Evolutionary conservation across 106 monocot genomes (phyloP).

Genomic region (Platanthera guangdongensis): DNA sequence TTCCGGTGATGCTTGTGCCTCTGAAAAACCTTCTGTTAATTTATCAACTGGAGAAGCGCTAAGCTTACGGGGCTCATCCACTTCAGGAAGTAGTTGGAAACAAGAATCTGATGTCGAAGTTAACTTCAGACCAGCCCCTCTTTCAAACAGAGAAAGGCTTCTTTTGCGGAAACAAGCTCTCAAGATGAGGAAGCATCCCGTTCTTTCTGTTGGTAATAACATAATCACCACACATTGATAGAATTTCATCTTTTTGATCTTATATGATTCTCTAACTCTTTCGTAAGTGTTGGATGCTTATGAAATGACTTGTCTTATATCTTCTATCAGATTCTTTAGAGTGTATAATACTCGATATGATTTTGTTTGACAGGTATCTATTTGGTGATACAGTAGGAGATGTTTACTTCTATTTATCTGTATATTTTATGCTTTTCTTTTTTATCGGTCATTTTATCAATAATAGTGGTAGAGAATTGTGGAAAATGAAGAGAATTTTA

Average conservation of each 20-base stretch:
- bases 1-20: slow-evolving; percentile 5
- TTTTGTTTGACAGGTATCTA: background rate
- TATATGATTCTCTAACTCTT: background rate
- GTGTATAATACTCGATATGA: background rate
- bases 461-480: no score
- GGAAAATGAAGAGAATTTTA: no score
- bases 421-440: background rate
- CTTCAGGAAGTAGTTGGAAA: slow-evolving; percentile 3
- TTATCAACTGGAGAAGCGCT: slow-evolving; percentile 9
- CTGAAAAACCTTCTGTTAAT: slow-evolving; percentile 11
- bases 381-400: background rate
- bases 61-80: slow-evolving; percentile 1
- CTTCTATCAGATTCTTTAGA: background rate
- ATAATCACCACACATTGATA: background rate
- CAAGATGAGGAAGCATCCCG: slow-evolving; percentile 71
- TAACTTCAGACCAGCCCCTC: slow-evolving; percentile 39
- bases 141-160: slow-evolving; percentile 87
- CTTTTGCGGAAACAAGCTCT: slow-evolving; percentile 88
- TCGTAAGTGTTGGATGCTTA: background rate
- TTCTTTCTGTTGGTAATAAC: slow-evolving; percentile 76
- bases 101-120: slow-evolving; percentile 15
- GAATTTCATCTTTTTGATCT: background rate
- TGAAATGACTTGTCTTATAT: background rate
- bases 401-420: background rate
- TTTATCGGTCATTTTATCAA: background rate